Evolutionary conservation across 495 filamentous ascomycete genomes (phyloP), one percentile per base, ranked within the genome.

Genomic region (Cladorrhinum samala): DNA sequence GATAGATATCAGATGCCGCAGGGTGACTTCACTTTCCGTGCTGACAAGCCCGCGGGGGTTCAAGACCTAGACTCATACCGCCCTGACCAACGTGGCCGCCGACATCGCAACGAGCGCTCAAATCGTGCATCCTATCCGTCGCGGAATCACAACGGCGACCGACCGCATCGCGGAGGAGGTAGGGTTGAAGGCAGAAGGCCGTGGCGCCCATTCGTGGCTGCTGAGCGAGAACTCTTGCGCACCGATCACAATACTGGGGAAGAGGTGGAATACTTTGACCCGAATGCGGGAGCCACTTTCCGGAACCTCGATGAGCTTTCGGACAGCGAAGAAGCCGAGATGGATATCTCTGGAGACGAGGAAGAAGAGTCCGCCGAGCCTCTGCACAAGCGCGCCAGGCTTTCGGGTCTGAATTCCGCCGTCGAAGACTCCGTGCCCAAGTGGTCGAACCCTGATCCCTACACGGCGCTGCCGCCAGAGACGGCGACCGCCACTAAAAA

Each of bases 391-490:
- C 58, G 72, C n/a, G 66, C 62, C 0, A 72, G 80, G n/a, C 54
- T 68, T 11, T 60, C 65, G 11, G 57, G 57, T 7, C 54, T 46
- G 11, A 59, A 63, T 39, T 57, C 68, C 8, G 52, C 67, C 9
- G 68, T 76, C 21, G 75, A 74, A 41, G 58, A 75, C 55, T 68
- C 61, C 55, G 52, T 67, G 2, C 89, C 89, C 0, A 87, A 84
- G 66, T 96, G 91, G 91, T 95, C 89, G 1, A 96, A 96, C 59
- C 89, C 91, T 3, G 91, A 96, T 68, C 89, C 89, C 0, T 96
- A 95, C 69, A 93, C 87, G 2, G 84, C 76, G 2, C 71, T 93
- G 7, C 91, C 91, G 5, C 88, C 88, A 6, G 84, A 87, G 59
- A 81, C 55, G 78, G 57, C 75, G 63, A 38, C 55, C 38, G 75